Evolutionary conservation across 2,329 filamentous ascomycete species (phyloP), one percentile per base, ranked within the genome.

Genomic region (Graphium sp.): DNA sequence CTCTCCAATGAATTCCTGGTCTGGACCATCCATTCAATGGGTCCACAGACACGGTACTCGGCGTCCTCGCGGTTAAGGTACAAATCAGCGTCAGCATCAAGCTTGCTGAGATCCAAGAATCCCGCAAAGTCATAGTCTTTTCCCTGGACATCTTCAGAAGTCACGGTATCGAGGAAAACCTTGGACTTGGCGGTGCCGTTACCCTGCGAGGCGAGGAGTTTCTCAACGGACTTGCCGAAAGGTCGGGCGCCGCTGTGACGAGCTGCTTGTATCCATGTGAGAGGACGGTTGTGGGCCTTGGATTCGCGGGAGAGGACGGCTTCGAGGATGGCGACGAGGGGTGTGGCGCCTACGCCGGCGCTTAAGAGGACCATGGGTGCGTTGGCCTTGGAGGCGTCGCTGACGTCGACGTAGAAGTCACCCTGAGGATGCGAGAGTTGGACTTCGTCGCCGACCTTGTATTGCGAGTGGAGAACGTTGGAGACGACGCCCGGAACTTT

Each of bases 1-100:
- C 41, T 51, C 38, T 59, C 50, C 32, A 84, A 52, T 38, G 54
- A 59, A 6, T 50, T 47, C 37, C 66, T 55, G 14, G 66, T 53
- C 21, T 68, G 63, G 7, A 60, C 40, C 80, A 85, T 85, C 56
- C 83, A 85, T 6, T 47, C 44, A 34, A 62, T 58, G 0, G 79
- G 78, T 0, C 79, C 80, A 42, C 80, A 85, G 30, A 81, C 52
- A 39, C 67, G 84, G 47, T 83, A 85, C 41, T 72, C 56, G 1
- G 79, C 59, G 24, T 50, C 50, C 1, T 48, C 28, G 38, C 75
- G 54, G 13, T 56, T 51, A 2, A 74, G 43, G 37, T 61, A 67
- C n/a, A 85, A 50, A 25, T 66, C 55, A 1, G 50, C 42, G 7
- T 64, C 53, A 15, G 49, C 45, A 36, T 66, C 59, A 21, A 81